Evolutionary conservation across 768 basidiomycete species (phyloP).

Genomic region (Sporobolomyces phaffii): DNA sequence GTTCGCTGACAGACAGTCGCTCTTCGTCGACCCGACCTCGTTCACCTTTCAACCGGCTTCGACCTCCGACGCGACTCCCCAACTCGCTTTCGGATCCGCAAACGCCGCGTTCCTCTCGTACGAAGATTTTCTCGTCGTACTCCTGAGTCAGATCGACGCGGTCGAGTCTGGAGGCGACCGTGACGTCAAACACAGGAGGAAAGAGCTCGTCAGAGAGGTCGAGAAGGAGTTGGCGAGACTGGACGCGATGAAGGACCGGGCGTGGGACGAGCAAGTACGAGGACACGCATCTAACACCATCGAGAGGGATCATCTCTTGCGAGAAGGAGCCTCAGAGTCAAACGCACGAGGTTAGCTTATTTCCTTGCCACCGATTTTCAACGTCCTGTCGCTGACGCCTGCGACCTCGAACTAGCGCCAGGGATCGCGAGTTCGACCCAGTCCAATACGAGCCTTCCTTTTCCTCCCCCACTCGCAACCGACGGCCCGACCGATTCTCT

Average conservation of each 20-base stretch:
- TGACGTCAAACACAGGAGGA: constrained; percentile 28
- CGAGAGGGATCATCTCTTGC: not conserved
- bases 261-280: constrained; percentile 29
- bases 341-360: not conserved
- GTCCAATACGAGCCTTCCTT: no score
- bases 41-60: constrained; percentile 45
- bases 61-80: not conserved
- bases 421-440: no score
- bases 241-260: constrained; percentile 22
- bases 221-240: constrained; percentile 23
- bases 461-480: no score
- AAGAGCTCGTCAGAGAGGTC: constrained; percentile 24
- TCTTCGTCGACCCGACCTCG: constrained; percentile 46
- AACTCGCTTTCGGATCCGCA: constrained; percentile 57
- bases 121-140: constrained; percentile 30
- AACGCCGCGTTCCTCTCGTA: constrained; percentile 27
- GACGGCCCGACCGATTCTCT: no score
- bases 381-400: no score
- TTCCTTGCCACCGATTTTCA: not conserved
- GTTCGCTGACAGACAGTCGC: constrained; percentile 51
- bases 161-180: constrained; percentile 23
- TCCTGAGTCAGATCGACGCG: constrained; percentile 25
- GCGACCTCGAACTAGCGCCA: no score
- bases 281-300: not conserved
- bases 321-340: no score